Evolutionary conservation across 768 basidiomycete genomes (phyloP).

Genomic region (button mushroom (Agaricus bisporus)): DNA sequence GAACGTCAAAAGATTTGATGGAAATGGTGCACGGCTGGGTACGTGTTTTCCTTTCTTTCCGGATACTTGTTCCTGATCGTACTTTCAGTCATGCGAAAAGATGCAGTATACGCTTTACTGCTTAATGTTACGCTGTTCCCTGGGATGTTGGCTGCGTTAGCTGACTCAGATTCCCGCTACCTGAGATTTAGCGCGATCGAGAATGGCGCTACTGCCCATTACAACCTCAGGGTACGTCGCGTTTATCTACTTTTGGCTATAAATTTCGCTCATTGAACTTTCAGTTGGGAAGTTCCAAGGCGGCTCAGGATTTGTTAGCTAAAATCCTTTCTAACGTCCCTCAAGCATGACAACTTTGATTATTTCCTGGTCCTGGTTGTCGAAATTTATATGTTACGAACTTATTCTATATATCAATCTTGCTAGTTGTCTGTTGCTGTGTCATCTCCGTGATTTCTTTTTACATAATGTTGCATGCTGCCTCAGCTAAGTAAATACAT

Average conservation of each 20-base stretch:
- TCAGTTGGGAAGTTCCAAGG: constrained; percentile 64
- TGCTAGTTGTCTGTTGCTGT: constrained; percentile 9
- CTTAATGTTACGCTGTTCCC: constrained; percentile 72
- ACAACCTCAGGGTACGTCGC: constrained; percentile 63
- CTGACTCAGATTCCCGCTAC: constrained; percentile 70
- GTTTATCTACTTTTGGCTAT: constrained; percentile 12
- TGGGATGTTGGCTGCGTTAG: constrained; percentile 68
- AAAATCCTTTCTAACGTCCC: constrained; percentile 47
- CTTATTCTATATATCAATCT: constrained; percentile 2
- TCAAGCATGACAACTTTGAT: constrained; percentile 19
- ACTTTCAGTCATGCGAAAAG: constrained; percentile 73
- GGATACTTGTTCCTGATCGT: constrained; percentile 3
- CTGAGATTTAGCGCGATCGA: constrained; percentile 72
- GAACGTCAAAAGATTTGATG: constrained; percentile 61
- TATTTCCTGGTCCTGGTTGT: neutral
- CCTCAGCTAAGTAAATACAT: no score
- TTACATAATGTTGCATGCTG: neutral
- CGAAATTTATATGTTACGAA: constrained; percentile 10
- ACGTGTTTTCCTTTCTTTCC: constrained; percentile 16
- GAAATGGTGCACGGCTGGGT: constrained; percentile 67
- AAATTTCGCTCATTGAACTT: neutral
- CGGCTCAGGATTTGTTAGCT: constrained; percentile 63
- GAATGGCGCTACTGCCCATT: constrained; percentile 52
- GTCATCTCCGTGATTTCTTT: constrained; percentile 5
- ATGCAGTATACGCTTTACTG: constrained; percentile 70